Conservation (phyloP, 2,329 filamentous ascomycete species). For the Fusarium hostae region DNA sequence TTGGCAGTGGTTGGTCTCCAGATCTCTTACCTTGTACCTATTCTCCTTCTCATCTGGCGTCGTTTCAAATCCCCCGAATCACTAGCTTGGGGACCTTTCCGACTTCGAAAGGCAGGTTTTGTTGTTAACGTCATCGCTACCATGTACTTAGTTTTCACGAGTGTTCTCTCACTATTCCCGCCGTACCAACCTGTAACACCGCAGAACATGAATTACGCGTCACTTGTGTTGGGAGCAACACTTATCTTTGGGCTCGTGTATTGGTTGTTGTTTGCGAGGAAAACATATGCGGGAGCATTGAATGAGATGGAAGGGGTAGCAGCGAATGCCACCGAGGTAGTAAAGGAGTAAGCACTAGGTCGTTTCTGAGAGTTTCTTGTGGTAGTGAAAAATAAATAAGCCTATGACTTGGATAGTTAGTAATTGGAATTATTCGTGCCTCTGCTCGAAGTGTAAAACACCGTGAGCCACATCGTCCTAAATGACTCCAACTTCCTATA, state of each 20-base stretch:
- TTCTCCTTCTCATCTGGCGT: constrained; percentile 22
- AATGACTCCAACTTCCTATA: no score
- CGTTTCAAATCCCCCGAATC: constrained; percentile 3
- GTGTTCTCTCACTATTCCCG: constrained; percentile 25
- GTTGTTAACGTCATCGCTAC: constrained; percentile 10
- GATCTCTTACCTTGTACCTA: constrained; percentile 24
- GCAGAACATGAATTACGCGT: constrained; percentile 33
- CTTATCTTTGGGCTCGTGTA: constrained; percentile 27
- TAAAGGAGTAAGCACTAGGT: no score
- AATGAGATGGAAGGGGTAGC: background rate
- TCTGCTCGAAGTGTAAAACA: no score
- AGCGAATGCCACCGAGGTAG: no score
- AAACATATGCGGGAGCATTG: constrained; percentile 19
- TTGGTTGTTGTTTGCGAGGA: constrained; percentile 22
- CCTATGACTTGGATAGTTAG: no score
- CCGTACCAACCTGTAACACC: constrained; percentile 19
- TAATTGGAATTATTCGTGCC: no score
- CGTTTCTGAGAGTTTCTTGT: no score
- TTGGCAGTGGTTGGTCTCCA: constrained; percentile 21
- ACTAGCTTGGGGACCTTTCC: constrained; percentile 24
- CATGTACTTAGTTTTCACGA: constrained; percentile 16
- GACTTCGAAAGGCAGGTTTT: constrained; percentile 16
- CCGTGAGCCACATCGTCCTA: no score
- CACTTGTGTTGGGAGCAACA: constrained; percentile 8
- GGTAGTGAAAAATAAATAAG: no score